These are phyloP conservation scores for Flaveria trinervia DNA, from an alignment of 129 eudicot genomes.

Conservation along the genomic window DNA sequence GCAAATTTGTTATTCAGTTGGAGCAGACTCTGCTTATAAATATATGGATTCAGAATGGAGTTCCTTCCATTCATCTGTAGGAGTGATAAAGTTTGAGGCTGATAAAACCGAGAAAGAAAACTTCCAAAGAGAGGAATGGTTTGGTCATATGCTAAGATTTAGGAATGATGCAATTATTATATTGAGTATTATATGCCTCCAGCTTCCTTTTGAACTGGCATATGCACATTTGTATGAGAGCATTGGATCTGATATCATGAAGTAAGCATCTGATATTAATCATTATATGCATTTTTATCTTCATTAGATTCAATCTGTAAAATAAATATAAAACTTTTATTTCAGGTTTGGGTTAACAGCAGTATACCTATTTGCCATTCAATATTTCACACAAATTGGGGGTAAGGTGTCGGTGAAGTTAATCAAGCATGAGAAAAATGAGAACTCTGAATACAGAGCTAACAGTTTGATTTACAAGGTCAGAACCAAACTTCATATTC, in stretches of 20 bases:
- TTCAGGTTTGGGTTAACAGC: slow-evolving; percentile 88
- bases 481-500: not conserved
- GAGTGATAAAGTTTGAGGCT: slow-evolving; percentile 35
- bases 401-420: slow-evolving; percentile 88
- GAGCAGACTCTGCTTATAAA: slow-evolving; percentile 61
- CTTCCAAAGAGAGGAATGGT: slow-evolving; percentile 88
- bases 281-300: not conserved
- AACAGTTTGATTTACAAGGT: slow-evolving; percentile 95
- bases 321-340: not conserved
- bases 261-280: slow-evolving; percentile 44
- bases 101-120: slow-evolving; percentile 57
- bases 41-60: slow-evolving; percentile 54
- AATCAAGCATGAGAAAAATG: slow-evolving; percentile 62
- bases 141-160: slow-evolving; percentile 63
- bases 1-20: slow-evolving; percentile 64
- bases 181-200: slow-evolving; percentile 83
- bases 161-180: slow-evolving; percentile 82
- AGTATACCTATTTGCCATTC: slow-evolving; percentile 73
- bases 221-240: slow-evolving; percentile 97
- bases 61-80: slow-evolving; percentile 53
- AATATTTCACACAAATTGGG: slow-evolving; percentile 76
- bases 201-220: slow-evolving; percentile 91
- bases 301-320: not conserved
- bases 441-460: slow-evolving; percentile 68
- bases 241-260: slow-evolving; percentile 56